Evolutionary conservation across 768 basidiomycete species (phyloP), one percentile per base, ranked within the genome.

Genomic region (Postia placenta): DNA sequence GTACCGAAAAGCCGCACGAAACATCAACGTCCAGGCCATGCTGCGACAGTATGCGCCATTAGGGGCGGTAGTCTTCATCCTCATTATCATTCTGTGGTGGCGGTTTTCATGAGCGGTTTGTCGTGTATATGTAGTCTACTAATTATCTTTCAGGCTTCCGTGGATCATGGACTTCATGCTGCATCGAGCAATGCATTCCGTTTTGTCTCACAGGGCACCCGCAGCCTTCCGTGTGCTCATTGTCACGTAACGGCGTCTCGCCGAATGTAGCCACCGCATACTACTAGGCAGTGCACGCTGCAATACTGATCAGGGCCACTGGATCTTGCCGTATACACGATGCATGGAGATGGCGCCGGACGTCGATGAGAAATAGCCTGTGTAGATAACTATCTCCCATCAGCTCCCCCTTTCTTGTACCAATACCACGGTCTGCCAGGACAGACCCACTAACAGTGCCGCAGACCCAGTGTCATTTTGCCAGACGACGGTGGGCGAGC

Each of bases 11-110:
- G 92, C 92, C 23, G 92, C 96, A 22, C 76, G 89, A 57, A 92
- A 96, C 60, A 88, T 99, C 69, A 98, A 98, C 62, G 64, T 94
- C 47, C 80, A 94, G 57, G 92, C 93, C 12, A 86, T 98, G 83
- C 64, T 97, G 56, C 82, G 96, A 52, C 92, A 98, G 63, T 99
- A 94, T 68, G 96, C 94, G 33, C 96, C 96, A 2, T 67, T 98
- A 47, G 93, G 79, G 40, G 92, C 86, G 17, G 77, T 94, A 38
- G 79, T 73, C 17, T 70, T 97, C 54, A 74, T 99, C 56, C 60
- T 96, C 46, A 71, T 98, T 54, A 74, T 91, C 54, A 61, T 91
- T 43, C 58, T 90, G 35, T 87, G 80, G 69, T 91, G 88, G 87
- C 80, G 83, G 64, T 88, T 90, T 66, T 76, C 72, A 69, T 83